Conservation (phyloP, 768 basidiomycete genomes). For the Leucocoprinus leucothites region DNA sequence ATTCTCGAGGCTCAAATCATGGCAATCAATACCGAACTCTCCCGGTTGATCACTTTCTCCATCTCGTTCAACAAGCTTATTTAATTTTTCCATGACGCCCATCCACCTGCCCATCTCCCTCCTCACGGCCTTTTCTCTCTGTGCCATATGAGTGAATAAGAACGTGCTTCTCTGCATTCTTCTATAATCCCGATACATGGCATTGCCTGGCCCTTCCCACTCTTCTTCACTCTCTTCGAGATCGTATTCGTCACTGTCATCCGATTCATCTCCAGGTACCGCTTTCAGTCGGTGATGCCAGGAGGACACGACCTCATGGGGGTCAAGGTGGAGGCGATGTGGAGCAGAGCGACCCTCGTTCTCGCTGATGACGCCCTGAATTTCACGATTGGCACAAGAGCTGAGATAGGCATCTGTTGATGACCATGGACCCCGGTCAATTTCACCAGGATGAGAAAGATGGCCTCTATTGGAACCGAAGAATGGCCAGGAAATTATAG, state of each 20-base stretch:
- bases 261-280: conserved; percentile 70
- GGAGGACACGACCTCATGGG: conserved; percentile 69
- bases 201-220: conserved; percentile 74
- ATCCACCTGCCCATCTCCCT: conserved; percentile 74
- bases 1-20: conserved; percentile 84
- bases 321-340: conserved; percentile 77
- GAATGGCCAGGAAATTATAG: conserved; percentile 89
- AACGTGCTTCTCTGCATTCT: conserved; percentile 80
- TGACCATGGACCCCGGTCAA: conserved; percentile 80
- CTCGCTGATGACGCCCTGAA: conserved; percentile 69
- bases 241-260: conserved; percentile 78
- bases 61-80: conserved; percentile 25
- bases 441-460: conserved; percentile 59
- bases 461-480: conserved; percentile 83
- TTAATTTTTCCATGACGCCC: conserved; percentile 60
- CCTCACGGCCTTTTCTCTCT: conserved; percentile 60
- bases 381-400: conserved; percentile 71
- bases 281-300: conserved; percentile 66
- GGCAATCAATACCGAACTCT: conserved; percentile 79
- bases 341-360: conserved; percentile 75
- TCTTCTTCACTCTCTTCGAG: conserved; percentile 78
- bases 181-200: conserved; percentile 81
- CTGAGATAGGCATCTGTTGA: conserved; percentile 56
- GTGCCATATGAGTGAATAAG: conserved; percentile 63
- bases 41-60: conserved; percentile 35